A percentile compares a stretch with the other conserved stretches of the same genome.
Evolutionary conservation across 768 basidiomycete genomes (phyloP).

Genomic region (Boletus eberwhitei): DNA sequence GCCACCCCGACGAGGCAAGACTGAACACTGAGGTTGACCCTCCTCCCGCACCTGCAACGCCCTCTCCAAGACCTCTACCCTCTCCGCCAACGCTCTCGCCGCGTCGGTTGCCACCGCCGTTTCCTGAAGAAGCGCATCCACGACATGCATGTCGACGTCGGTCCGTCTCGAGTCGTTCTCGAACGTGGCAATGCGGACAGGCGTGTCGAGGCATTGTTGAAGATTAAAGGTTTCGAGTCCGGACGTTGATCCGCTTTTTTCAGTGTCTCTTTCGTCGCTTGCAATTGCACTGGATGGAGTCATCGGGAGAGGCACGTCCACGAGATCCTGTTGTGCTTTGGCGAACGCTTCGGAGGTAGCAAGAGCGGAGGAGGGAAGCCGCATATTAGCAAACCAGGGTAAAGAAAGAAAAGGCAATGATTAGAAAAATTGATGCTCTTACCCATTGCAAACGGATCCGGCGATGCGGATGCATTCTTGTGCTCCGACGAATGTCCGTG

Average conservation of each 20-base stretch:
- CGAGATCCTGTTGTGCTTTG: constrained; percentile 7
- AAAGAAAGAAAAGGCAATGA: neutral
- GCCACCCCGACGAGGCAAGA: neutral
- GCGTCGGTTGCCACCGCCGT: constrained; percentile 15
- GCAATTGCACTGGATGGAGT: neutral
- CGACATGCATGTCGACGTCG: constrained; percentile 5
- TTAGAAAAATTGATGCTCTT: neutral
- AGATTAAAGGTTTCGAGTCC: neutral
- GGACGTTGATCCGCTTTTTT: neutral
- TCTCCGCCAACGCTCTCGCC: constrained; percentile 19
- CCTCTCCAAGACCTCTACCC: constrained; percentile 25
- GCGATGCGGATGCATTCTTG: neutral
- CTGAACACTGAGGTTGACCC: neutral
- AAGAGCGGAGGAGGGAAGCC: neutral
- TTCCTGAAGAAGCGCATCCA: constrained; percentile 17
- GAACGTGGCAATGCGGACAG: neutral
- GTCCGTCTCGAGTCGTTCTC: neutral
- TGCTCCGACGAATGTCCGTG: constrained; percentile 3
- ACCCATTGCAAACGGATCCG: constrained; percentile 25
- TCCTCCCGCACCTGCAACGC: constrained; percentile 7
- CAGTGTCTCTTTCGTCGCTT: neutral
- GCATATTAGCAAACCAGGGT: neutral
- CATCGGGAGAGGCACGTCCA: neutral
- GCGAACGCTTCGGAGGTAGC: constrained; percentile 20
- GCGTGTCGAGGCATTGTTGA: constrained; percentile 9